Evolutionary conservation across 2,329 filamentous ascomycete genomes (phyloP).

Genomic region (Iodosphaeria phyllophila): DNA sequence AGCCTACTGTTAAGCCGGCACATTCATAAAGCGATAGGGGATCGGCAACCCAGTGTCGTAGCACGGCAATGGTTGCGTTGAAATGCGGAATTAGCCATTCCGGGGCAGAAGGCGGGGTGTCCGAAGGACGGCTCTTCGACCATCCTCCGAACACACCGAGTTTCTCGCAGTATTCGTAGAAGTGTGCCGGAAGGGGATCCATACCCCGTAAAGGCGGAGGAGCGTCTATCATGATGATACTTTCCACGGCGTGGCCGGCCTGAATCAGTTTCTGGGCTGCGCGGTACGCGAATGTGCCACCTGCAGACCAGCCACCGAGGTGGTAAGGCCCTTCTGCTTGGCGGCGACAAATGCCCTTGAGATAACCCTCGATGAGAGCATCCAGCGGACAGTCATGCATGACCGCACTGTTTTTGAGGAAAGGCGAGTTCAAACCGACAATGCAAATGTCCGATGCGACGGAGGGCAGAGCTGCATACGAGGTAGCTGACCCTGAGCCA

Average conservation of each 20-base stretch:
- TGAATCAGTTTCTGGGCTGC: slow-evolving; percentile 18
- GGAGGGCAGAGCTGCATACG: slow-evolving; percentile 17
- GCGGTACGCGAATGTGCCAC: slow-evolving; percentile 28
- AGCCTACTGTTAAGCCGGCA: too few relatives aligned
- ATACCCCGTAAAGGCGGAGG: slow-evolving; percentile 23
- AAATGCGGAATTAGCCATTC: slow-evolving; percentile 2
- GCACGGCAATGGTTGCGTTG: slow-evolving; percentile 1
- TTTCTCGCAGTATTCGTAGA: slow-evolving; percentile 28
- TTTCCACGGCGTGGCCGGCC: slow-evolving; percentile 16
- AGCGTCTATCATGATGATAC: slow-evolving; percentile 22
- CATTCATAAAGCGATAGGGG: not conserved
- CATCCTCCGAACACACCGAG: slow-evolving; percentile 21
- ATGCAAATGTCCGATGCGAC: slow-evolving; percentile 14
- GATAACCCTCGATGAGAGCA: slow-evolving; percentile 15
- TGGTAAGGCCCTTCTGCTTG: slow-evolving; percentile 27
- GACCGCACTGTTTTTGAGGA: slow-evolving; percentile 14
- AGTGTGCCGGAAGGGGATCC: slow-evolving; percentile 24
- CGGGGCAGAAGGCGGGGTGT: not conserved
- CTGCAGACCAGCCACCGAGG: slow-evolving; percentile 33
- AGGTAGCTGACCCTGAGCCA: slow-evolving; percentile 21
- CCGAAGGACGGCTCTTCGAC: not conserved
- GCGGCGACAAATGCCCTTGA: slow-evolving; percentile 24
- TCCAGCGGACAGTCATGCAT: too few relatives aligned
- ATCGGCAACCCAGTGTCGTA: not conserved
- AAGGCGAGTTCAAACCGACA: slow-evolving; percentile 21